phyloP scores from a whole-genome alignment of 768 basidiomycete genomes.

The Suillus fuscotomentosus region DNA sequence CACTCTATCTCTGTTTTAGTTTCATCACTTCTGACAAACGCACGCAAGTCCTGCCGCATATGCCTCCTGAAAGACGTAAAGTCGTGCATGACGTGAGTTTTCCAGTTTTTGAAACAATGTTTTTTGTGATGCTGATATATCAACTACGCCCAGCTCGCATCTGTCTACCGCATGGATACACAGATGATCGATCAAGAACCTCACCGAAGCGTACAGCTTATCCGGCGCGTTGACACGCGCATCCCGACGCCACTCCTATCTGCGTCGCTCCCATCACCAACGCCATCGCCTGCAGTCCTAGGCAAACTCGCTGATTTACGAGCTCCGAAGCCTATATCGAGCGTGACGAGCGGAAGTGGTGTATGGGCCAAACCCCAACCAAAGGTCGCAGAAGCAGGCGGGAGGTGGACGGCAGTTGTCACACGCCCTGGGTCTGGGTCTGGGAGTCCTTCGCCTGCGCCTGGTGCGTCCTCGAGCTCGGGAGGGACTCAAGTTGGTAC shows the following conservation, averaged over 20 bases:
- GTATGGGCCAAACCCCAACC: slow-evolving; percentile 3
- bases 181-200: slow-evolving; percentile 93
- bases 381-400: slow-evolving; percentile 9
- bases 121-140: slow-evolving; percentile 1
- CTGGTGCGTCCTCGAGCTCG: background rate
- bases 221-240: slow-evolving; percentile 80
- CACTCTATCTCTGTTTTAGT: slow-evolving; percentile 31
- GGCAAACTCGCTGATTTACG: slow-evolving; percentile 65
- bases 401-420: slow-evolving; percentile 20
- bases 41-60: slow-evolving; percentile 74
- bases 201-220: slow-evolving; percentile 77
- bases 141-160: slow-evolving; percentile 52
- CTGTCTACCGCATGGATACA: slow-evolving; percentile 78
- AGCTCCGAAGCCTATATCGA: slow-evolving; percentile 13
- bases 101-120: background rate
- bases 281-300: slow-evolving; percentile 32
- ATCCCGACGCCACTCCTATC: slow-evolving; percentile 66
- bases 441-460: slow-evolving; percentile 1
- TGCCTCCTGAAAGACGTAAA: slow-evolving; percentile 76
- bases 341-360: background rate
- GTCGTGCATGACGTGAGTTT: slow-evolving; percentile 74
- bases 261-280: background rate
- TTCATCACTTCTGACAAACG: slow-evolving; percentile 68
- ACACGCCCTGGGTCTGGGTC: slow-evolving; percentile 13
- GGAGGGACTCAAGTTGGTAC: background rate